phyloP scores from a whole-genome alignment of 176 grass and related monocot genomes.

The Triticum urartu region DNA sequence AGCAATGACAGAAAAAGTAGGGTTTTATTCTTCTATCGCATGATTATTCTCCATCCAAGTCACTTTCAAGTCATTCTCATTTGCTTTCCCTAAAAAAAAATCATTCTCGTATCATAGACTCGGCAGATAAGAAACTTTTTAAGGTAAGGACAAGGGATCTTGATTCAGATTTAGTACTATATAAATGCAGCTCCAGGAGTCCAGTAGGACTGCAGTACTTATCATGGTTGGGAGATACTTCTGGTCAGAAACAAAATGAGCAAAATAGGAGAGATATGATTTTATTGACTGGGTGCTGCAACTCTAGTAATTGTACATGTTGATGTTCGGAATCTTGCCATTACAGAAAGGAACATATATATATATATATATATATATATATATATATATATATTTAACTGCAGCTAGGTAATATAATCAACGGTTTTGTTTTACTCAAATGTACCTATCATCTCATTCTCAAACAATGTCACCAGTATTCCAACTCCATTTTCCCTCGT shows the following conservation, averaged over 20 bases:
- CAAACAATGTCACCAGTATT: not conserved
- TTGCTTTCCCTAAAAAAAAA: too few species aligned
- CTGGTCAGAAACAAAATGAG: too few species aligned
- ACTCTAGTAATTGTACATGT: not conserved
- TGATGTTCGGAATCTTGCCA: not conserved
- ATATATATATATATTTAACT: not conserved
- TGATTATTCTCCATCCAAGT: not conserved
- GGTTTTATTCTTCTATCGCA: not conserved
- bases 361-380: too few species aligned
- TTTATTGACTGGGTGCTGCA: not conserved
- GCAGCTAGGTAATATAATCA: not conserved
- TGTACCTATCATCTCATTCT: not conserved
- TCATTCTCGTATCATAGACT: too few species aligned
- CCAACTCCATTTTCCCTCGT: not conserved
- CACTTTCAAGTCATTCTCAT: constrained; percentile 1
- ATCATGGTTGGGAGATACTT: not conserved
- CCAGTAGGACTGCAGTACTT: too few species aligned
- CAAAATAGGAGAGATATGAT: not conserved
- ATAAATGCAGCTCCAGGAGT: not conserved
- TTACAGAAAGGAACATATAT: not conserved
- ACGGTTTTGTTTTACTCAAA: not conserved
- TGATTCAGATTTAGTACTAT: not conserved
- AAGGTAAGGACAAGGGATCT: not conserved
- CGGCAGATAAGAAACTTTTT: not conserved
- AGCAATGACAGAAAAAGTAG: not conserved